A percentile compares a stretch with the other conserved stretches of the same genome.
Evolutionary conservation across 176 grass and related monocot species (phyloP).

Genomic region (Alloteropsis semialata): DNA sequence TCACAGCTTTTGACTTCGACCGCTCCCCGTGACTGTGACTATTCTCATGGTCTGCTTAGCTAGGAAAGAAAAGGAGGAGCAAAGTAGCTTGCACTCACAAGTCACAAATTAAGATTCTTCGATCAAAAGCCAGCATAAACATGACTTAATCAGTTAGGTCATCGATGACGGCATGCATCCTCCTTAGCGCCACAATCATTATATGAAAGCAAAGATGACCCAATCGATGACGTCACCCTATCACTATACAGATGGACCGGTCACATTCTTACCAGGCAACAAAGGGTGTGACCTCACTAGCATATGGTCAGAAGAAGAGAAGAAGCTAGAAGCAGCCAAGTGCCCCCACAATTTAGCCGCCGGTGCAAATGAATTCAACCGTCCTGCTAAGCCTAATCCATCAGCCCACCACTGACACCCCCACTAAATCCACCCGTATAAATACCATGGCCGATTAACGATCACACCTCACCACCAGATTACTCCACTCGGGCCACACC

Average conservation of each 20-base stretch:
- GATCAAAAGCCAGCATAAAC: too few relatives aligned
- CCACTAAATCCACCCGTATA: conserved; percentile 3
- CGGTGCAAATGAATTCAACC: not conserved
- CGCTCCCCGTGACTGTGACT: too few relatives aligned
- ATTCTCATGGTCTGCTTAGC: too few relatives aligned
- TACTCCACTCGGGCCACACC: not conserved
- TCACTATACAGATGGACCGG: not conserved
- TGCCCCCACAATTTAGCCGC: not conserved
- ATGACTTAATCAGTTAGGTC: not conserved
- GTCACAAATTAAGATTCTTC: too few relatives aligned
- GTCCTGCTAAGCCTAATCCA: not conserved
- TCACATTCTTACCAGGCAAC: not conserved
- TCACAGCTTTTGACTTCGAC: too few relatives aligned
- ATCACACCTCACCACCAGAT: not conserved
- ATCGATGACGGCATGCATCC: not conserved
- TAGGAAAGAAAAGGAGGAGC: not conserved
- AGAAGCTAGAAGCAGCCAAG: not conserved
- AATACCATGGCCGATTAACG: not conserved
- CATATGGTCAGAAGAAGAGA: not conserved
- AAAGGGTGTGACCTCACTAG: not conserved
- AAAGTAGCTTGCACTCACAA: too few relatives aligned
- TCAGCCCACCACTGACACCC: too few relatives aligned
- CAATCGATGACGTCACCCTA: conserved; percentile 2
- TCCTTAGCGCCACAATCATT: too few relatives aligned
- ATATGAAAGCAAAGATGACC: not conserved